Evolutionary conservation across 441 rosid species (phyloP).

Genomic region (Croton laevigatus): DNA sequence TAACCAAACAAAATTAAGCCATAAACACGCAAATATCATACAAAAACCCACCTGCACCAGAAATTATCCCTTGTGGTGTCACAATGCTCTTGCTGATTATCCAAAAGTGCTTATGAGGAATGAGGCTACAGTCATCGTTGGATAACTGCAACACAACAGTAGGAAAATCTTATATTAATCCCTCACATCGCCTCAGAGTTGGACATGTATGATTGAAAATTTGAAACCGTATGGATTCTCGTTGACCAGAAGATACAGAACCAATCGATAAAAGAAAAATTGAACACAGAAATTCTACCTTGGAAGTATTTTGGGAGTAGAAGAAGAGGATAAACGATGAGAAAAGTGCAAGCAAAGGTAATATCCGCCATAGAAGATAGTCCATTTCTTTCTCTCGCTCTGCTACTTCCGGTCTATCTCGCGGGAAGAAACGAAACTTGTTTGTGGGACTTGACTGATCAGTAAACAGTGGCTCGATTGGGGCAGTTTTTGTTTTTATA

Average conservation of each 20-base stretch:
- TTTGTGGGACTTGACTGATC: no score
- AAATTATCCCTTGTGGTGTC: constrained; percentile 61
- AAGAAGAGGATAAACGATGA: constrained; percentile 37
- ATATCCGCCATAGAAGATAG: constrained; percentile 49
- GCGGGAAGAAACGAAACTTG: no score
- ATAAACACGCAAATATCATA: not conserved
- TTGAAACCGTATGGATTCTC: not conserved
- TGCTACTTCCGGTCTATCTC: no score
- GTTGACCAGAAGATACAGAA: not conserved
- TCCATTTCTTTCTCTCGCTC: constrained; percentile 30
- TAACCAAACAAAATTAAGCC: not conserved
- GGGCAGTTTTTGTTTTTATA: no score
- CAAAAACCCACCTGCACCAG: constrained; percentile 65
- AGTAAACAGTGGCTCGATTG: no score
- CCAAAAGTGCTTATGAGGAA: constrained; percentile 68
- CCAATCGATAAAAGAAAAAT: not conserved
- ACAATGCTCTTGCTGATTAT: constrained; percentile 69
- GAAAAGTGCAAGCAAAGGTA: constrained; percentile 51
- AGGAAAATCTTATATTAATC: not conserved
- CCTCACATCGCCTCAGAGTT: not conserved
- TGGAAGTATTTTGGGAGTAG: constrained; percentile 40
- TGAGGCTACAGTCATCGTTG: constrained; percentile 56
- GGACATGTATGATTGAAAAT: no score
- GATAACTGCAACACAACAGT: constrained; percentile 25
- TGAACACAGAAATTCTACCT: constrained; percentile 28